phyloP scores from a whole-genome alignment of 2,329 filamentous ascomycete genomes.

The Cladosporium sp. region DNA sequence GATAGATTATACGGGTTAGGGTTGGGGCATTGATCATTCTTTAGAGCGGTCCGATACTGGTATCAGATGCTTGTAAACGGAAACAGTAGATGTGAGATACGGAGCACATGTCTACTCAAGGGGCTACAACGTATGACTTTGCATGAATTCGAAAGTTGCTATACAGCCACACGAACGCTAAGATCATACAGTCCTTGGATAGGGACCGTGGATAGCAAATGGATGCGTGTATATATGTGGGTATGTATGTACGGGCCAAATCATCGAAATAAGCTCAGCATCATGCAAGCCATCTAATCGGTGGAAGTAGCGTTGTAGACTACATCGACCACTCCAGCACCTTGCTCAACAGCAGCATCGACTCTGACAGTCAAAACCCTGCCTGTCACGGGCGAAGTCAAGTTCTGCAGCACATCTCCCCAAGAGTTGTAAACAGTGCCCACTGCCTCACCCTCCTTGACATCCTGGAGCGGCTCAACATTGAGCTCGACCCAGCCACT shows the following conservation, averaged over 20 bases:
- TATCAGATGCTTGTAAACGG: neutral
- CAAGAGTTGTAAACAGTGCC: slow-evolving; percentile 41
- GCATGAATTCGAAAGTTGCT: neutral
- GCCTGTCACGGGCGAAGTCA: slow-evolving; percentile 38
- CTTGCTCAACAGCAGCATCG: slow-evolving; percentile 42
- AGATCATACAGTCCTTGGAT: neutral
- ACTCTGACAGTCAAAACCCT: slow-evolving; percentile 40
- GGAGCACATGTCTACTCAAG: neutral
- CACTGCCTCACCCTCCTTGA: slow-evolving; percentile 41
- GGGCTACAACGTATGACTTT: neutral
- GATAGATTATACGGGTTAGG: neutral
- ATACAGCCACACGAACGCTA: neutral
- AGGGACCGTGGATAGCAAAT: neutral
- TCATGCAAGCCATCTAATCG: neutral
- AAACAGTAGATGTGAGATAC: neutral
- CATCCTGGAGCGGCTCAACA: slow-evolving; percentile 39
- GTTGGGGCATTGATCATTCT: neutral
- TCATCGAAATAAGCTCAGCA: neutral
- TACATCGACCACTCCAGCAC: slow-evolving; percentile 39
- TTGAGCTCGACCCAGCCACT: slow-evolving; percentile 32
- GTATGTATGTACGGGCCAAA: neutral
- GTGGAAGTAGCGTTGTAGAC: slow-evolving; percentile 40
- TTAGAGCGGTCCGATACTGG: neutral
- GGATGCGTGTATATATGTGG: neutral
- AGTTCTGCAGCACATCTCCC: slow-evolving; percentile 41